A percentile compares a stretch with the other conserved stretches of the same genome.
These are phyloP conservation scores for Helminthosporium solani DNA, from an alignment of 2,329 filamentous ascomycete genomes.

Conservation along the genomic window DNA sequence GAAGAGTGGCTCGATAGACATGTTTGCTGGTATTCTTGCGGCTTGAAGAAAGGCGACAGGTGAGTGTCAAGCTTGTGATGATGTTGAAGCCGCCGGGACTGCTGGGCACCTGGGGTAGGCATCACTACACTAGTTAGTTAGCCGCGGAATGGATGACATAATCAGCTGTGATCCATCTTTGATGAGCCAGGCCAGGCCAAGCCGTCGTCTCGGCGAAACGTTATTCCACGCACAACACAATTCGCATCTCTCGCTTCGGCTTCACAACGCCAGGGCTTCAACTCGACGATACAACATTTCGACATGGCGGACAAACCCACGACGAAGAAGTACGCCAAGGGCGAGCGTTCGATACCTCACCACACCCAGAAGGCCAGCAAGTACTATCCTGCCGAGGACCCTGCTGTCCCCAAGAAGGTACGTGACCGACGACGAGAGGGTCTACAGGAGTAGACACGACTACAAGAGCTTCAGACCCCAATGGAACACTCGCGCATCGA, in stretches of 20 bases:
- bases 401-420: slow-evolving; percentile 89
- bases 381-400: slow-evolving; percentile 98
- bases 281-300: slow-evolving; percentile 52
- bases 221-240: too few relatives aligned
- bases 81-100: slow-evolving; percentile 15
- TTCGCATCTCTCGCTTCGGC: slow-evolving; percentile 12
- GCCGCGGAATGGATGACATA: too few relatives aligned
- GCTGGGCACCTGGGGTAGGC: background rate
- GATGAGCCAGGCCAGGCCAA: too few relatives aligned
- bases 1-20: slow-evolving; percentile 84
- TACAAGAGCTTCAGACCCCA: slow-evolving; percentile 3
- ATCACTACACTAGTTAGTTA: too few relatives aligned
- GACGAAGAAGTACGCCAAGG: slow-evolving; percentile 97
- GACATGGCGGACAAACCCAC: slow-evolving; percentile 62
- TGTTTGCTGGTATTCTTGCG: slow-evolving; percentile 43
- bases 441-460: slow-evolving; percentile 16
- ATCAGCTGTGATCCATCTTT: too few relatives aligned
- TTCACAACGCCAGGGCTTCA: slow-evolving; percentile 17
- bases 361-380: slow-evolving; percentile 91
- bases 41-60: slow-evolving; percentile 10
- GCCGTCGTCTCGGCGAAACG: too few relatives aligned
- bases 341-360: slow-evolving; percentile 86
- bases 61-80: slow-evolving; percentile 16
- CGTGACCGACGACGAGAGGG: slow-evolving; percentile 44
- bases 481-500: slow-evolving; percentile 8